phyloP scores from a whole-genome alignment of 2,329 filamentous ascomycete species.

The Colletotrichum sansevieriae region DNA sequence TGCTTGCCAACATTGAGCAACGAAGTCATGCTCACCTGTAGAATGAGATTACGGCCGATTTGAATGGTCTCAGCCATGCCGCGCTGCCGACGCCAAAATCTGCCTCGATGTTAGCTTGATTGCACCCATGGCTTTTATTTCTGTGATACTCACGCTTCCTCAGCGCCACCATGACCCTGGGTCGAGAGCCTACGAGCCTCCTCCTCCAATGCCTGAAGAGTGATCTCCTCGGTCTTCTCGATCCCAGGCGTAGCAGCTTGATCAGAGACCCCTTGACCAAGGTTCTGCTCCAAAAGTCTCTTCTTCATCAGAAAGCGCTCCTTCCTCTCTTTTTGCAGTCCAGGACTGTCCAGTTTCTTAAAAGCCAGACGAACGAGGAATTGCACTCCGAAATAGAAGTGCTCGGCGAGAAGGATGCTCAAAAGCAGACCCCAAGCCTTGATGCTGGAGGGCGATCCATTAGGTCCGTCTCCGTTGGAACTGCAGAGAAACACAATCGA shows the following conservation, averaged over 20 bases:
- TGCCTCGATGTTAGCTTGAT: constrained; percentile 45
- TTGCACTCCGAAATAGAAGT: constrained; percentile 86
- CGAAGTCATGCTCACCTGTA: constrained; percentile 52
- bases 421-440: constrained; percentile 85
- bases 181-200: constrained; percentile 67
- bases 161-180: constrained; percentile 62
- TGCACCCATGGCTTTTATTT: background rate
- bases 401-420: constrained; percentile 87
- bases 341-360: constrained; percentile 85
- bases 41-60: constrained; percentile 67
- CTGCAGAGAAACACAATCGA: constrained; percentile 93
- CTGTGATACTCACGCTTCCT: constrained; percentile 59
- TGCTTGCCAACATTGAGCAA: too few species aligned
- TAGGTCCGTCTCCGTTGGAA: constrained; percentile 77
- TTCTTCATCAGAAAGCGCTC: constrained; percentile 87
- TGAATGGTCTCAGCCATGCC: constrained; percentile 69
- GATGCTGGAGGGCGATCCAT: constrained; percentile 77
- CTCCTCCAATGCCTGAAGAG: constrained; percentile 73
- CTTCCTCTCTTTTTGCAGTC: constrained; percentile 84
- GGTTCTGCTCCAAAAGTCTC: constrained; percentile 79
- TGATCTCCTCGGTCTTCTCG: constrained; percentile 72
- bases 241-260: constrained; percentile 61
- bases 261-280: constrained; percentile 69
- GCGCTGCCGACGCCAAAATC: constrained; percentile 74
- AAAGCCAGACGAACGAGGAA: constrained; percentile 79